A percentile compares a stretch with the other conserved stretches of the same genome.
Conservation (phyloP, 768 basidiomycete species). For the Rhodotorula graminis region DNA sequence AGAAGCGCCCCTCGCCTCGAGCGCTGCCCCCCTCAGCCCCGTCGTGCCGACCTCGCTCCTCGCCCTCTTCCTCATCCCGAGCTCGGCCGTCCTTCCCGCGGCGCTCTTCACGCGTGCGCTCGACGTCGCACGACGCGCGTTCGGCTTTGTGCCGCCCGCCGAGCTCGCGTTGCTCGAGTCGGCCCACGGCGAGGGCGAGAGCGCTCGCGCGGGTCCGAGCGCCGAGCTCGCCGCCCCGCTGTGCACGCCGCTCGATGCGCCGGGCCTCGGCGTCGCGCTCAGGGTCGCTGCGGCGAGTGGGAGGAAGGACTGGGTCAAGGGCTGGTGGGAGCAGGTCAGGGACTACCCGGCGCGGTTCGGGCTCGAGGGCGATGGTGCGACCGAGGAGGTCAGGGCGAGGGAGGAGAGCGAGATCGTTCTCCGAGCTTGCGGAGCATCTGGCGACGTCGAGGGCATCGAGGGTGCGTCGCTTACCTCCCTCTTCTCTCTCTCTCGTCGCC, state of each 20-base stretch:
- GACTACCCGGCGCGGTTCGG: conserved; percentile 32
- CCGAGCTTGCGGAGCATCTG: not conserved
- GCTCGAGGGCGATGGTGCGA: not conserved
- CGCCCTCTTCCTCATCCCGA: conserved; percentile 16
- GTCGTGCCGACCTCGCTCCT: conserved; percentile 16
- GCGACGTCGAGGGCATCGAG: conserved; percentile 17
- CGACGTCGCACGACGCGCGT: not conserved
- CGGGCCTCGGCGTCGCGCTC: conserved; percentile 4
- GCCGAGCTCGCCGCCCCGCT: not conserved
- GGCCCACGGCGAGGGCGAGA: not conserved
- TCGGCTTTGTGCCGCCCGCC: conserved; percentile 18
- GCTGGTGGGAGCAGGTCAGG: conserved; percentile 24
- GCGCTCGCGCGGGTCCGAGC: not conserved
- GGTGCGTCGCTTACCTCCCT: conserved; percentile 8
- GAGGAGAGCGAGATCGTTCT: conserved; percentile 30
- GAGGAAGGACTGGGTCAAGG: conserved; percentile 1
- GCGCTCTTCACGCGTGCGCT: not conserved
- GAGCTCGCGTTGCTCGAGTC: conserved; percentile 11
- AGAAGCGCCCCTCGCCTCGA: not conserved
- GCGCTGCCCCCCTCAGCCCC: not conserved
- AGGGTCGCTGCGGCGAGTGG: not conserved
- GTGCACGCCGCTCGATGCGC: conserved; percentile 6
- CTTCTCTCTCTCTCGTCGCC: not conserved
- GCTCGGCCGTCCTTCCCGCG: not conserved
- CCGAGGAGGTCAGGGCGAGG: not conserved